Percentiles rank a stretch among this genome's conserved stretches.
phyloP scores from a whole-genome alignment of 2,329 filamentous ascomycete genomes.

The Nemania sp. region DNA sequence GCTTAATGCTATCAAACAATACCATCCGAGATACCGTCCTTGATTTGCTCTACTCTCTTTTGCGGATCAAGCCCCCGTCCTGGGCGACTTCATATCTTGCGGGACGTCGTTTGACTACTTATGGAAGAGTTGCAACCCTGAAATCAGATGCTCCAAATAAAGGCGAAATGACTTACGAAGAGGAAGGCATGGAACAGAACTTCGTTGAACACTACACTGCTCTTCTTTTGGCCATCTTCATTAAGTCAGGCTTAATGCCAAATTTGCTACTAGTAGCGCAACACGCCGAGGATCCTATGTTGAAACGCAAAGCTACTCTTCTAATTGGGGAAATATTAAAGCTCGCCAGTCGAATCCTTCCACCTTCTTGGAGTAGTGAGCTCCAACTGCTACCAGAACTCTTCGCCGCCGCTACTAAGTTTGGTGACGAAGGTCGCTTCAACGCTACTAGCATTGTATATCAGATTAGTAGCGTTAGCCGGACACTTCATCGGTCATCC shows the following conservation, averaged over 20 bases:
- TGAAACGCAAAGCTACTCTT: slow-evolving; percentile 90
- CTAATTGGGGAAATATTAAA: slow-evolving; percentile 92
- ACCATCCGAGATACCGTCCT: slow-evolving; percentile 80
- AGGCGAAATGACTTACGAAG: slow-evolving; percentile 67
- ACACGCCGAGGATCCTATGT: slow-evolving; percentile 72
- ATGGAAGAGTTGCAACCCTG: slow-evolving; percentile 90
- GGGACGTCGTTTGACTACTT: slow-evolving; percentile 91
- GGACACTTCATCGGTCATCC: slow-evolving; percentile 86
- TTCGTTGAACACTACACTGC: slow-evolving; percentile 96
- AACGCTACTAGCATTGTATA: slow-evolving; percentile 92
- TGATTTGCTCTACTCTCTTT: slow-evolving; percentile 81
- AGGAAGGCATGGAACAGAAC: slow-evolving; percentile 79
- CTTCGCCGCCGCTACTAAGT: slow-evolving; percentile 79
- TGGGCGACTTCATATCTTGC: slow-evolving; percentile 98
- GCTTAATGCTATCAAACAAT: slow-evolving; percentile 68
- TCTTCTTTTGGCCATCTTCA: slow-evolving; percentile 84
- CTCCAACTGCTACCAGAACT: slow-evolving; percentile 90
- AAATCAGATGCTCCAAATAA: slow-evolving; percentile 68
- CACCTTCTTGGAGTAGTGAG: slow-evolving; percentile 82
- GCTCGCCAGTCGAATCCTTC: slow-evolving; percentile 86
- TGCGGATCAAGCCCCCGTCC: slow-evolving; percentile 91
- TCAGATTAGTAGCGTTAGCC: slow-evolving; percentile 96
- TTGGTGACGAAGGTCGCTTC: slow-evolving; percentile 78
- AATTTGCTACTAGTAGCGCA: slow-evolving; percentile 73
- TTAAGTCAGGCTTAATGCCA: slow-evolving; percentile 80